A percentile compares a stretch with the other conserved stretches of the same genome.
Conservation (phyloP, 805 yeast genomes). For the Kodamaea neixiangensis region DNA sequence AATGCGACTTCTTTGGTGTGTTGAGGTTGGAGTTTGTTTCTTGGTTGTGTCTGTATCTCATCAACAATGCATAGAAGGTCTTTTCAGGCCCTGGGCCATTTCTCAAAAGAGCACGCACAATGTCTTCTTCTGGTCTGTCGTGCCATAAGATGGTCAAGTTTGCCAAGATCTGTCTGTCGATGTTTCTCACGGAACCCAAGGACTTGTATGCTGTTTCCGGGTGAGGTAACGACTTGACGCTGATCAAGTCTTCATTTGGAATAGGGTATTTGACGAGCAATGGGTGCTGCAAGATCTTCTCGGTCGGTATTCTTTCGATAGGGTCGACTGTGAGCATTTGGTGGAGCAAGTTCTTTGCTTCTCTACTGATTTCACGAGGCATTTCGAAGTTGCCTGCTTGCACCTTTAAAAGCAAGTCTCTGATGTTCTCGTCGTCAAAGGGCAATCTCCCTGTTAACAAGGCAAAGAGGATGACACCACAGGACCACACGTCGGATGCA, state of each 20-base stretch:
- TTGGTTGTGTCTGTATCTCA: conserved; percentile 46
- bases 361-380: conserved; percentile 63
- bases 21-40: conserved; percentile 12
- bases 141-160: conserved; percentile 61
- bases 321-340: conserved; percentile 74
- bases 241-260: conserved; percentile 45
- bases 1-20: conserved; percentile 16
- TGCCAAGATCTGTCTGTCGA: conserved; percentile 54
- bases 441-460: conserved; percentile 79
- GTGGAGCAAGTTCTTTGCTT: conserved; percentile 67
- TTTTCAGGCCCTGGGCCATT: conserved; percentile 47
- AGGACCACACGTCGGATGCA: conserved; percentile 86
- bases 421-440: conserved; percentile 79
- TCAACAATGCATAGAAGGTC: conserved; percentile 46
- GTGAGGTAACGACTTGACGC: conserved; percentile 52
- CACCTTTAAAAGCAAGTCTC: conserved; percentile 68
- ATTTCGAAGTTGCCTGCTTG: conserved; percentile 74
- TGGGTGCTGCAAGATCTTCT: conserved; percentile 61
- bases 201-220: conserved; percentile 56
- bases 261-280: conserved; percentile 54
- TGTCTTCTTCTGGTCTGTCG: conserved; percentile 47
- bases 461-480: conserved; percentile 82
- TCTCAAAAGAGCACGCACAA: conserved; percentile 35
- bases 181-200: conserved; percentile 47
- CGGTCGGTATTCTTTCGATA: conserved; percentile 65